A percentile compares a stretch with the other conserved stretches of the same genome.
Evolutionary conservation across 805 yeast species (phyloP).

Genomic region (Pichia eremophila): DNA sequence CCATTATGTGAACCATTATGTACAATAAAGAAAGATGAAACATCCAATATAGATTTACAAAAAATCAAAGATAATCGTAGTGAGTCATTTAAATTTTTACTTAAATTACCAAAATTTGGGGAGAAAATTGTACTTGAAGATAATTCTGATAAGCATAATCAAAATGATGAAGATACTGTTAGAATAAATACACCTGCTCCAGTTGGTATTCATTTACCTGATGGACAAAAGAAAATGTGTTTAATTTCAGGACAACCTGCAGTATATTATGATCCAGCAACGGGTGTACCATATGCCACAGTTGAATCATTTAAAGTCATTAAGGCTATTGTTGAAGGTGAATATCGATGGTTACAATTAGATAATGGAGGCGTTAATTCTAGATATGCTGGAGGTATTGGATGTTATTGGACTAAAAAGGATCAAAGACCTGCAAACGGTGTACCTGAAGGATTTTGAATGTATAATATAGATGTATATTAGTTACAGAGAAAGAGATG

Average conservation of each 20-base stretch:
- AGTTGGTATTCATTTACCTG: slow-evolving; percentile 61
- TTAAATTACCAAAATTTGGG: slow-evolving; percentile 55
- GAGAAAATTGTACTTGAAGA: slow-evolving; percentile 36
- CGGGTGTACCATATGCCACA: slow-evolving; percentile 78
- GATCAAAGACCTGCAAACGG: slow-evolving; percentile 61
- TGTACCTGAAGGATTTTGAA: slow-evolving; percentile 71
- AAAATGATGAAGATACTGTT: slow-evolving; percentile 29
- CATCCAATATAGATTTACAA: slow-evolving; percentile 19
- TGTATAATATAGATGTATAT: not conserved
- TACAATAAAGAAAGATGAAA: slow-evolving; percentile 21
- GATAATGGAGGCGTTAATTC: slow-evolving; percentile 36
- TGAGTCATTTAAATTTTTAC: slow-evolving; percentile 31
- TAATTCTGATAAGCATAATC: slow-evolving; percentile 28
- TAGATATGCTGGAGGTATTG: slow-evolving; percentile 26
- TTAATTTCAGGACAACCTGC: slow-evolving; percentile 72
- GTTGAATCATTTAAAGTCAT: slow-evolving; percentile 68
- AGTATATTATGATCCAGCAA: slow-evolving; percentile 76
- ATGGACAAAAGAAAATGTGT: slow-evolving; percentile 59
- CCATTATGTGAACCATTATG: slow-evolving; percentile 39
- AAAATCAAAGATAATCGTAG: slow-evolving; percentile 19
- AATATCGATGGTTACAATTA: slow-evolving; percentile 42
- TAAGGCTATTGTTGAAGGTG: slow-evolving; percentile 48
- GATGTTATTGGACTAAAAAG: slow-evolving; percentile 33
- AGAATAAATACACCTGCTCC: slow-evolving; percentile 65
- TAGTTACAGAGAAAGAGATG: not conserved